Evolutionary conservation across 495 filamentous ascomycete species (phyloP).

Genomic region (Talaromyces proteolyticus): DNA sequence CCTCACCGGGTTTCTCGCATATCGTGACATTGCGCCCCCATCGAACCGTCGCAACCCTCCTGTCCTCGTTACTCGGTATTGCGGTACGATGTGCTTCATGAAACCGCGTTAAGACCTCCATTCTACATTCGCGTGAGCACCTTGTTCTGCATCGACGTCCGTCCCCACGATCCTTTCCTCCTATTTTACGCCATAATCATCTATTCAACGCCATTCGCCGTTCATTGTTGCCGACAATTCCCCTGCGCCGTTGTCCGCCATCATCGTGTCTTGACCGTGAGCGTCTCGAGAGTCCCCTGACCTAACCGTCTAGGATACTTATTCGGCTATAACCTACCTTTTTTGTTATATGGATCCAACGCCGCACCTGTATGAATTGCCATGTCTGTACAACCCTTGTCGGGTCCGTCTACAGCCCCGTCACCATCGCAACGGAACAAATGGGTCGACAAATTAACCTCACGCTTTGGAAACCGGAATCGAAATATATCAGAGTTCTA

Average conservation of each 20-base stretch:
- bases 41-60: constrained; percentile 1
- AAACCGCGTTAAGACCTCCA: constrained; percentile 10
- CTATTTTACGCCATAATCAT: constrained; percentile 22
- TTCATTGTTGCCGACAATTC: too few species aligned
- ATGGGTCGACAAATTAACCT: constrained; percentile 53
- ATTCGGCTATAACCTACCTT: neutral
- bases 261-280: too few species aligned
- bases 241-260: too few species aligned
- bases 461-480: constrained; percentile 57
- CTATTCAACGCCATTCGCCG: neutral
- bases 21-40: too few species aligned
- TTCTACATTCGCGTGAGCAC: neutral
- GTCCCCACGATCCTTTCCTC: constrained; percentile 17
- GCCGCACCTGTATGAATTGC: constrained; percentile 26
- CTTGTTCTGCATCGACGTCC: neutral
- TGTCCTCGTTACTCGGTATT: constrained; percentile 3
- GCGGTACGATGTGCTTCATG: neutral
- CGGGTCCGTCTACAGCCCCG: constrained; percentile 27
- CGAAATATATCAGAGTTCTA: constrained; percentile 80
- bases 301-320: neutral
- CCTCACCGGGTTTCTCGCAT: too few species aligned
- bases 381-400: constrained; percentile 41
- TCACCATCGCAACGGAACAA: constrained; percentile 40
- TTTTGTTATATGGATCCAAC: constrained; percentile 32
- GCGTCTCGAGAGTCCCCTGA: too few species aligned